phyloP scores from a whole-genome alignment of 306 rosid genomes.

The Begonia masoniana region DNA sequence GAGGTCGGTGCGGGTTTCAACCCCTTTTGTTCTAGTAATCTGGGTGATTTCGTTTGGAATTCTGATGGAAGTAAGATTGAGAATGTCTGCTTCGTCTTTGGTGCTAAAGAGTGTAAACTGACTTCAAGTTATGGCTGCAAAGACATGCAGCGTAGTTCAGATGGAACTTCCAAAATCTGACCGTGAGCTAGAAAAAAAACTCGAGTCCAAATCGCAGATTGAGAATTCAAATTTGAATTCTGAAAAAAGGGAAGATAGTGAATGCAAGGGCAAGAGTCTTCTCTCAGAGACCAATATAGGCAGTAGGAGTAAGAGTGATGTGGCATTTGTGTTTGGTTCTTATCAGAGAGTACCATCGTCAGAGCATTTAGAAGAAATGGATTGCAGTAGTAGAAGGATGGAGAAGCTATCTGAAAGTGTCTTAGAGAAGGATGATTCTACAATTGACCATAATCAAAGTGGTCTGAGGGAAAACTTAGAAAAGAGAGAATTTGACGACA shows the following conservation, averaged over 20 bases:
- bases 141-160: neutral
- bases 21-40: constrained; percentile 25
- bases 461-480: neutral
- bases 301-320: neutral
- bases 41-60: constrained; percentile 9
- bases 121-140: constrained; percentile 3
- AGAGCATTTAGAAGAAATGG: neutral
- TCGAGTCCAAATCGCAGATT: neutral
- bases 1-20: constrained; percentile 24
- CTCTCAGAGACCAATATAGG: neutral
- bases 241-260: neutral
- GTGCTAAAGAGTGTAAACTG: constrained; percentile 9
- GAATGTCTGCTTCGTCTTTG: constrained; percentile 14
- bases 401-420: constrained; percentile 4
- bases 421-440: neutral
- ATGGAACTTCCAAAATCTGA: neutral
- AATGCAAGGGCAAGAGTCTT: neutral
- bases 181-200: constrained; percentile 1
- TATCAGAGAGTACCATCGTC: constrained; percentile 3
- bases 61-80: constrained; percentile 13
- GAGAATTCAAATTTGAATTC: neutral
- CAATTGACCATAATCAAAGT: constrained; percentile 1
- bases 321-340: constrained; percentile 14
- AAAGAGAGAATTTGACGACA: constrained; percentile 3
- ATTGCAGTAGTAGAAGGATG: constrained; percentile 9